These are phyloP conservation scores for Cyclotella kingstonii DNA, from an alignment of 108 stramenopile species.

Conservation along the genomic window DNA sequence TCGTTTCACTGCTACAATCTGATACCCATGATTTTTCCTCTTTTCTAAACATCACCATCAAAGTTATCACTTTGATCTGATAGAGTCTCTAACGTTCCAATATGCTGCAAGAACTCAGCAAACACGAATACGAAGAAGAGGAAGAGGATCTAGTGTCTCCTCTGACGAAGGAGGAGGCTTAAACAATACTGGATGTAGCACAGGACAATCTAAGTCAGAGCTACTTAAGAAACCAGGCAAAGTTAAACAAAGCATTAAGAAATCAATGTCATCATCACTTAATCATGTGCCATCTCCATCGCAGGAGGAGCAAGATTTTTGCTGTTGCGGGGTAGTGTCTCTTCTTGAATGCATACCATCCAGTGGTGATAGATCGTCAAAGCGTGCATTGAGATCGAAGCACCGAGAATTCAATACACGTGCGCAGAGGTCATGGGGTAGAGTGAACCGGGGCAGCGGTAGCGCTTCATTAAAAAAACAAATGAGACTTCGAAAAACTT, in stretches of 20 bases:
- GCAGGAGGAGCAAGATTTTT: background rate
- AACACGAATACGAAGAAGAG: slow-evolving; percentile 10
- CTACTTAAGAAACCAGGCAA: background rate
- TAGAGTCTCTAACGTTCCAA: slow-evolving; percentile 44
- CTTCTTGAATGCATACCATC: slow-evolving; percentile 67
- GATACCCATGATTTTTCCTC: background rate
- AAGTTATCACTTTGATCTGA: slow-evolving; percentile 81
- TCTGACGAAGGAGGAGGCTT: slow-evolving; percentile 7
- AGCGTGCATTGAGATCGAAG: slow-evolving; percentile 38
- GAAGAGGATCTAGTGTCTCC: slow-evolving; percentile 27
- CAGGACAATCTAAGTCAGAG: background rate
- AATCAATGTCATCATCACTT: background rate
- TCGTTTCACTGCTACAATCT: background rate
- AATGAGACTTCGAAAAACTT: slow-evolving; percentile 4
- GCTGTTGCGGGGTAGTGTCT: slow-evolving; percentile 59
- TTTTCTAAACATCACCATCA: background rate
- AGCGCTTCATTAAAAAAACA: slow-evolving; percentile 12
- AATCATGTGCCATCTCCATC: background rate
- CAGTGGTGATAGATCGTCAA: slow-evolving; percentile 34
- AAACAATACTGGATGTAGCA: background rate
- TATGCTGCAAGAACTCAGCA: slow-evolving; percentile 12
- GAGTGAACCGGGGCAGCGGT: slow-evolving; percentile 5
- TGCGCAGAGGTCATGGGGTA: slow-evolving; percentile 42
- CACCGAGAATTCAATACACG: slow-evolving; percentile 58
- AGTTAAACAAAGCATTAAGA: background rate